Percentiles rank a stretch among this genome's conserved stretches.
These are phyloP conservation scores for Pseudocercospora eumusae DNA, from an alignment of 2,329 filamentous ascomycete species.

Conservation along the genomic window DNA sequence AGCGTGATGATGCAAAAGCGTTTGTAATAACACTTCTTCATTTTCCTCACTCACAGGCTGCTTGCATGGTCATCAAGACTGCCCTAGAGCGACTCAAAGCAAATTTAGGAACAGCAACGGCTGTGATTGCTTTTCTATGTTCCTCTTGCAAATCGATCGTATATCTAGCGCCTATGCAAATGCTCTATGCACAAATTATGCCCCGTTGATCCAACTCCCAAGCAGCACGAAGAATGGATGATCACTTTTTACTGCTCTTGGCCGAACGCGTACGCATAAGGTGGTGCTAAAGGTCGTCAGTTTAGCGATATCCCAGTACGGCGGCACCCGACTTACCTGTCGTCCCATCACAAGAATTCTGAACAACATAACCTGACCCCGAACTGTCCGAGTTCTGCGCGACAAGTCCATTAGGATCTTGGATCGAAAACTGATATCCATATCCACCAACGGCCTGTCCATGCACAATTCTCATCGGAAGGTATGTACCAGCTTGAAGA, in stretches of 20 bases:
- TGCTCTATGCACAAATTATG: no score
- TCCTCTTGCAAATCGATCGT: no score
- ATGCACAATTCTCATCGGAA: conserved; percentile 17
- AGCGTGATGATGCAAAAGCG: background rate
- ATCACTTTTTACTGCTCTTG: background rate
- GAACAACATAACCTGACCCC: conserved; percentile 4
- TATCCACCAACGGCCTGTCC: conserved; percentile 18
- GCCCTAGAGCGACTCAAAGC: no score
- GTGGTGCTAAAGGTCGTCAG: background rate
- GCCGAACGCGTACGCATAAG: background rate
- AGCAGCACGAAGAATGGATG: no score
- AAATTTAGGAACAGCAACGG: no score
- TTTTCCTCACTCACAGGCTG: no score
- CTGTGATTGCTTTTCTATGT: no score
- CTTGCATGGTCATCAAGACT: no score
- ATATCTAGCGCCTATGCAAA: no score
- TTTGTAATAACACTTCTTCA: no score
- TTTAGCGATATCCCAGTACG: background rate
- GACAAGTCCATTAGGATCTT: conserved; percentile 13
- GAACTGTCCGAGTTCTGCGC: conserved; percentile 14
- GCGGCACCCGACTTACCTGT: background rate
- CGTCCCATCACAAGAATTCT: conserved; percentile 14
- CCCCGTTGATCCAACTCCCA: no score
- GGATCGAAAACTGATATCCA: conserved; percentile 10
- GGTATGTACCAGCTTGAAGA: conserved; percentile 6